Base-by-base conservation (phyloP, 257 asterid genomes). In the Eustoma russellianum region DNA sequence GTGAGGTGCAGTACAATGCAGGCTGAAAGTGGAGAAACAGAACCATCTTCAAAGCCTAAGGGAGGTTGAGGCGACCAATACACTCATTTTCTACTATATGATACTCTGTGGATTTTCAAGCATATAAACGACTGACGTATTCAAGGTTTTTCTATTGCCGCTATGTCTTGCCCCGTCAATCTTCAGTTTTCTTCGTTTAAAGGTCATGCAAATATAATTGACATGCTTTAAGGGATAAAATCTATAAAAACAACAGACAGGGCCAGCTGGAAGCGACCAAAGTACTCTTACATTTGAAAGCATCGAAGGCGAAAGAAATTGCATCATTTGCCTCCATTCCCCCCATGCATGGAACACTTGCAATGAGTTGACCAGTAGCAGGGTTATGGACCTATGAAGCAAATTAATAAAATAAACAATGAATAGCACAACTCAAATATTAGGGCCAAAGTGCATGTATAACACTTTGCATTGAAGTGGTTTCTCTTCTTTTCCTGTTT, bases 271-370 rank as follows among this genome's bases (percentile, higher is more conserved):
- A 38, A 1, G 43, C 12, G 12, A 11, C 18, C 16, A 59, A 50
- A 66, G 14, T 24, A 18, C 44, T 73, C 97, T 78, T 74, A 89
- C 97, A 72, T 28, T 17, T 59, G 79, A 85, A 92, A 40, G 99
- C 93, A 49, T 85, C 85, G 33, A 70, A 74, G 11, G 99, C 99
- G 48, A 95, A 83, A 59, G 83, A 67, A 66, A 92, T 85, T n/a
- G 97, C 99, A 66, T 92, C 97, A 2, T 83, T 73, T 2, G 99
- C 88, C 81, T 92, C 99, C 82, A 66, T 79, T 55, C 60, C 56
- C 16, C 97, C 97, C 99, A 92, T 92, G 70, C 82, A 75, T 13
- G 99, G 68, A 59, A 92, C 95, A 59, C 81, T 79, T 1, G 94
- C 77, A 64, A 92, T 74, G 62, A 79, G 77, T 63, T 83, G 89